Evolutionary conservation across 352 stramenopile genomes (phyloP).

Genomic region (Pythium guiyangense): DNA sequence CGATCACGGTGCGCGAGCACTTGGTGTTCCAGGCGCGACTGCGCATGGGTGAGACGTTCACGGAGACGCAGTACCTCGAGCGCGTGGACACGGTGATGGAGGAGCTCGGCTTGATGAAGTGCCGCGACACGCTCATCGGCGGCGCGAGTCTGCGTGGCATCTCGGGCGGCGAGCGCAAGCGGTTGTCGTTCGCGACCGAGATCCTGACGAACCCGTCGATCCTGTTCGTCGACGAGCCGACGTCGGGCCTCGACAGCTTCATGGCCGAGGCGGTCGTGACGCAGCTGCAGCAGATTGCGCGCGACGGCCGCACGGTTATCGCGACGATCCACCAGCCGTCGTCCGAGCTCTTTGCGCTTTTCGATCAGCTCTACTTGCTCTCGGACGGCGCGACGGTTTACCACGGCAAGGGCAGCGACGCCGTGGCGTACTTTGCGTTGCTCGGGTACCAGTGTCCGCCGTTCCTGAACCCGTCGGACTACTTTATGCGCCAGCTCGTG

Average conservation of each 20-base stretch:
- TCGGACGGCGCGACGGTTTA: conserved; percentile 48
- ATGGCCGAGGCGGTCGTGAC: too few species aligned
- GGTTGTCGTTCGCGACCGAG: conserved; percentile 78
- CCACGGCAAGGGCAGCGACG: conserved; percentile 42
- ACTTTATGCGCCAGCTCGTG: too few species aligned
- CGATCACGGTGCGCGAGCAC: too few species aligned
- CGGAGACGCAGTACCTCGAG: conserved; percentile 20
- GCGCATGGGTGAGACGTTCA: conserved; percentile 44
- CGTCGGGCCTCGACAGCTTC: conserved; percentile 52
- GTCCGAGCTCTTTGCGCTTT: too few species aligned
- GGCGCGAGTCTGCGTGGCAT: conserved; percentile 39
- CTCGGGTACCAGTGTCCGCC: conserved; percentile 50
- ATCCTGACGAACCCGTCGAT: conserved; percentile 75
- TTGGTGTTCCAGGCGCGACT: conserved; percentile 84
- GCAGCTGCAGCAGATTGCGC: too few species aligned
- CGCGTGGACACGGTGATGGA: conserved; percentile 53
- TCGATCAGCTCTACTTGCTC: too few species aligned
- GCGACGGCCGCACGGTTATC: too few species aligned
- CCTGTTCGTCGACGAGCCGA: too few species aligned
- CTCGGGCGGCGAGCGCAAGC: conserved; percentile 75
- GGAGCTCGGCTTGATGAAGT: conserved; percentile 55
- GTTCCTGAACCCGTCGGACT: too few species aligned
- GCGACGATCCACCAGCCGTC: too few species aligned
- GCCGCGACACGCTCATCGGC: conserved; percentile 56
- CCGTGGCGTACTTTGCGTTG: conserved; percentile 50